Base-by-base conservation (phyloP, 129 eudicot species). In the Silybum marianum region DNA sequence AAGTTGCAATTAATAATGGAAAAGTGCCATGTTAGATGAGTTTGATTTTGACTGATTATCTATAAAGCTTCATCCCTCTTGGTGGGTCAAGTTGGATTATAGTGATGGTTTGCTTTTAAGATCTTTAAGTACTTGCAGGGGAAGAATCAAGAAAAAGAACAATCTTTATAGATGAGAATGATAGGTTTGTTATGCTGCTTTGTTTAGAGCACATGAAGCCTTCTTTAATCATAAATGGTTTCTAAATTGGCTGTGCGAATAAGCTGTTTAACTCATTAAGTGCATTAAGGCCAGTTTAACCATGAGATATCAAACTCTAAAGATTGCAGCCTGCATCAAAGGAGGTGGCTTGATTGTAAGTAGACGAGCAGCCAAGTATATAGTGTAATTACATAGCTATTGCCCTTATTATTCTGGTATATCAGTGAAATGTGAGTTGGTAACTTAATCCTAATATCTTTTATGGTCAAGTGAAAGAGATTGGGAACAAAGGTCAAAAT, bases 61-160 rank as follows among this genome's bases (percentile, higher is more conserved):
- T 21, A 23, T 23, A 66, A 24, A 66, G 24, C 16, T 23, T 66
- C 32, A 23, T 23, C 28, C 34, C 14, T 66, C 32, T 25, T 1
- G 36, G 30, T 24, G 72, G 44, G 66, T 51, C 9, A 54, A 62
- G n/a, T 39, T 73, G 22, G 34, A 42, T 74, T 28, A 28, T 75
- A 75, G 63, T 48, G 19, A 82, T 81, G 54, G 39, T 75, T 67
- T 74, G 79, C 36, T 81, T 40, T 40, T 74, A 65, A 42, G 68
- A 65, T 81, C 9, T 65, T 73, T 34, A 44, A 74, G 39, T 65
- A 73, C 23, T 62, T 54, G 18, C 28, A 36, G 14, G 67, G 67
- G 67, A 39, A 65, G 18, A 81, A 39, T 65, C 63, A 81, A 44
- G 36, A 74, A 81, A 58, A 75, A 23, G 51, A 32, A 75, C 25